Conservation (phyloP, 2,329 filamentous ascomycete genomes). For the Aspergillus pseudotamarii region DNA sequence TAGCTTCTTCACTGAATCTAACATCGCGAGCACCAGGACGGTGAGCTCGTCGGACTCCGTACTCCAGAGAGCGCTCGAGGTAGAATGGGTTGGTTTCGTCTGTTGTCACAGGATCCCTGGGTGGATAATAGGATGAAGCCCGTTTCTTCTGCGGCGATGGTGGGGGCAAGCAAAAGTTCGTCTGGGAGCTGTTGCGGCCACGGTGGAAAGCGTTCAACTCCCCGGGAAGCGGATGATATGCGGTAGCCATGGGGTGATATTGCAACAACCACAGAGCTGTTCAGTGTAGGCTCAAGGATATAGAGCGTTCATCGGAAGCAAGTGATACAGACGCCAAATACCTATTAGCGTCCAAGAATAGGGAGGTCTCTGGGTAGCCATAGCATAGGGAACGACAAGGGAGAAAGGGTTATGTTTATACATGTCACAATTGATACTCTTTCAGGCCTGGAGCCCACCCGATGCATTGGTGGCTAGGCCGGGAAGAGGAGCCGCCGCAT, state of each 20-base stretch:
- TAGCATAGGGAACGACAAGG: conserved; percentile 22
- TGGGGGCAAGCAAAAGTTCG: conserved; percentile 31
- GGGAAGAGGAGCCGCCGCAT: conserved; percentile 34
- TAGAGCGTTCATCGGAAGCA: conserved; percentile 17
- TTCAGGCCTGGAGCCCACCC: conserved; percentile 11
- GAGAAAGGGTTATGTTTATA: conserved; percentile 42
- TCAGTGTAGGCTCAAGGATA: conserved; percentile 11
- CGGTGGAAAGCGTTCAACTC: conserved; percentile 36
- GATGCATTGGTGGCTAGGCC: conserved; percentile 34
- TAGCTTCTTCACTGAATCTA: conserved; percentile 32
- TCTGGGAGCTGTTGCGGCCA: conserved; percentile 36
- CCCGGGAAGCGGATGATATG: conserved; percentile 35
- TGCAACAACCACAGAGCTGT: conserved; percentile 16
- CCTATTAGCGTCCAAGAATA: conserved; percentile 11
- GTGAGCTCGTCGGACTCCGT: conserved; percentile 29
- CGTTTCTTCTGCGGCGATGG: conserved; percentile 33
- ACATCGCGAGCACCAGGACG: conserved; percentile 34
- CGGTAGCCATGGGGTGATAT: conserved; percentile 43
- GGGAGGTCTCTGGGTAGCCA: conserved; percentile 10
- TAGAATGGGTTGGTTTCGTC: conserved; percentile 45
- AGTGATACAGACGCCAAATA: conserved; percentile 14
- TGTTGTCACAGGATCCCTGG: conserved; percentile 26
- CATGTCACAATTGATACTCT: conserved; percentile 15
- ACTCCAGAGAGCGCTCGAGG: conserved; percentile 38
- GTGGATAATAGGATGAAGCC: conserved; percentile 35